Percentiles rank a stretch among this genome's conserved stretches.
These are phyloP conservation scores for Rickenella mellea DNA, from an alignment of 768 basidiomycete genomes.

Conservation along the genomic window DNA sequence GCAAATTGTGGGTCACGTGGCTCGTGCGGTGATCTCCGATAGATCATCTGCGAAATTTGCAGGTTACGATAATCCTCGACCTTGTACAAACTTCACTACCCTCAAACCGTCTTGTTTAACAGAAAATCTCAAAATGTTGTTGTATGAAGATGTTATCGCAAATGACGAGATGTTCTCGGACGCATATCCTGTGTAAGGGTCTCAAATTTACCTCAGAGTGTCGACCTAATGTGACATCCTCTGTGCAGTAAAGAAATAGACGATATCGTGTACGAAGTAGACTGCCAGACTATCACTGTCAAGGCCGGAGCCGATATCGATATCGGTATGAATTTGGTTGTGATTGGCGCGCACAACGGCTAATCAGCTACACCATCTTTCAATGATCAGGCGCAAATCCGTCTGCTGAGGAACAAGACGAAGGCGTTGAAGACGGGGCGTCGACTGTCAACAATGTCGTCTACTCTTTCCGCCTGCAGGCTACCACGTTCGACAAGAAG, in stretches of 20 bases:
- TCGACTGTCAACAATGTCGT: conserved; percentile 79
- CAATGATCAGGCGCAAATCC: conserved; percentile 91
- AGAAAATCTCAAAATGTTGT: conserved; percentile 43
- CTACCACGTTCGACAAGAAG: conserved; percentile 86
- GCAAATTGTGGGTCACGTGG: conserved; percentile 13
- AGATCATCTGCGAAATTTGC: conserved; percentile 7
- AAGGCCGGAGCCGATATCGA: conserved; percentile 76
- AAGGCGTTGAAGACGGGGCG: conserved; percentile 74
- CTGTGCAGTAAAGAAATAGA: conserved; percentile 62
- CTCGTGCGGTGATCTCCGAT: conserved; percentile 16
- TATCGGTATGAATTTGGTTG: conserved; percentile 52
- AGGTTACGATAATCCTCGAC: conserved; percentile 8
- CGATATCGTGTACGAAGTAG: conserved; percentile 76
- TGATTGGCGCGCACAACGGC: background rate
- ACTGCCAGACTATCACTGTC: conserved; percentile 62
- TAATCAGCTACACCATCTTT: too few relatives aligned
- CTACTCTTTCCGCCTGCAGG: conserved; percentile 83
- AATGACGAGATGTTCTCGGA: conserved; percentile 92
- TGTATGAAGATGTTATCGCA: conserved; percentile 65
- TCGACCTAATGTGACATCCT: background rate
- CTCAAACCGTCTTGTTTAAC: conserved; percentile 13
- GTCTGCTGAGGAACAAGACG: conserved; percentile 79
- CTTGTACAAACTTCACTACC: conserved; percentile 7
- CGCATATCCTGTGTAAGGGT: conserved; percentile 72
- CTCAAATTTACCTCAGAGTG: background rate